Conservation (phyloP, 257 asterid species). For the Salvia miltiorrhiza region DNA sequence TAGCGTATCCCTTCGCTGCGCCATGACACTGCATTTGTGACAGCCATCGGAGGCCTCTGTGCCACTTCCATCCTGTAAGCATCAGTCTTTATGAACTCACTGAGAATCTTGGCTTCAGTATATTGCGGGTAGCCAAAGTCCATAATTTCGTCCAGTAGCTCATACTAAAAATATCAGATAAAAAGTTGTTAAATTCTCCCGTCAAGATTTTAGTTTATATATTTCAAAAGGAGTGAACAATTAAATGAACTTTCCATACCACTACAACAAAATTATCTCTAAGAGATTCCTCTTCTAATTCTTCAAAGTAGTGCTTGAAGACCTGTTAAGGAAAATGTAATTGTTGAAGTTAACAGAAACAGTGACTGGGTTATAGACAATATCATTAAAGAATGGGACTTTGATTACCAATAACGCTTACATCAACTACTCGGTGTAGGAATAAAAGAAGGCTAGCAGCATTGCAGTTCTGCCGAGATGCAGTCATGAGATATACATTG, state of each 20-base stretch:
- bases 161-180: constrained; percentile 54
- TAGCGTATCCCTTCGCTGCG: constrained; percentile 98
- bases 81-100: constrained; percentile 98
- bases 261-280: constrained; percentile 98
- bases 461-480: constrained; percentile 97
- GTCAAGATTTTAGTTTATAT: not conserved
- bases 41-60: constrained; percentile 99
- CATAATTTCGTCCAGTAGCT: constrained; percentile 98
- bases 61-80: constrained; percentile 99
- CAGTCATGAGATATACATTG: constrained; percentile 97
- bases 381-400: constrained; percentile 5
- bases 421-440: constrained; percentile 97
- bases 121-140: constrained; percentile 99
- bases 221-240: constrained; percentile 19
- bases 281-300: constrained; percentile 96
- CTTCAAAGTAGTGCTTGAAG: constrained; percentile 97
- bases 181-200: constrained; percentile 12
- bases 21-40: constrained; percentile 99
- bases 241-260: constrained; percentile 48
- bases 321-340: constrained; percentile 52
- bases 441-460: constrained; percentile 96
- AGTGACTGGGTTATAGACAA: constrained; percentile 9
- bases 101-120: constrained; percentile 97
- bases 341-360: constrained; percentile 13
- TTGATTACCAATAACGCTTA: constrained; percentile 49